phyloP scores from a whole-genome alignment of 2,329 filamentous ascomycete species.

The Canariomyces notabilis region DNA sequence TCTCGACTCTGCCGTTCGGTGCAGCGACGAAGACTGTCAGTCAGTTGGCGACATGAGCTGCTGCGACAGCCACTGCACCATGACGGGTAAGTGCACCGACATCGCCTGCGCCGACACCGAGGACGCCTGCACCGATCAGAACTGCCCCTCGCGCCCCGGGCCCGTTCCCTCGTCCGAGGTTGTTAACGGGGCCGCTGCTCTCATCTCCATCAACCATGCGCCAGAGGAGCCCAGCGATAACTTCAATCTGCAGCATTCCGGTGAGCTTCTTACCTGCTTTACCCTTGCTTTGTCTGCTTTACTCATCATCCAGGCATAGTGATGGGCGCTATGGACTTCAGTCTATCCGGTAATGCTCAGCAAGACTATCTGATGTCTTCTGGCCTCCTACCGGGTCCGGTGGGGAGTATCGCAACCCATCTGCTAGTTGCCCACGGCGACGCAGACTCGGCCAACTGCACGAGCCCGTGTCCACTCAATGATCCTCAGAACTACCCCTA shows the following conservation, averaged over 20 bases:
- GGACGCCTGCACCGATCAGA: slow-evolving; percentile 28
- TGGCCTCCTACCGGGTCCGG: slow-evolving; percentile 11
- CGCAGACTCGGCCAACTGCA: slow-evolving; percentile 20
- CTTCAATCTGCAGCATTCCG: slow-evolving; percentile 18
- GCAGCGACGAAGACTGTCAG: slow-evolving; percentile 24
- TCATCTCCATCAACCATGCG: slow-evolving; percentile 30
- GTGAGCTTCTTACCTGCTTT: slow-evolving; percentile 10
- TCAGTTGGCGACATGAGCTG: slow-evolving; percentile 23
- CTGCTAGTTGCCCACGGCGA: slow-evolving; percentile 23
- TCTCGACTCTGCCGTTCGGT: slow-evolving; percentile 9
- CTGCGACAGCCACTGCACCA: slow-evolving; percentile 28
- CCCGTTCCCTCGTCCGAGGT: slow-evolving; percentile 22
- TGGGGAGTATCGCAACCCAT: slow-evolving; percentile 23
- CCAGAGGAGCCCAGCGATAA: slow-evolving; percentile 14
- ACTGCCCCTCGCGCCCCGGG: slow-evolving; percentile 23
- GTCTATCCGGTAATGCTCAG: slow-evolving; percentile 10
- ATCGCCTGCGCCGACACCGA: slow-evolving; percentile 25
- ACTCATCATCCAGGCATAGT: slow-evolving; percentile 13
- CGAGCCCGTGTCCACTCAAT: slow-evolving; percentile 23
- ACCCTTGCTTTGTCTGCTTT: not conserved
- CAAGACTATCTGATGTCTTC: slow-evolving; percentile 14
- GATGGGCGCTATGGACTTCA: slow-evolving; percentile 16
- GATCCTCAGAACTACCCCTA: slow-evolving; percentile 22
- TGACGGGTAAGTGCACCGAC: slow-evolving; percentile 27
- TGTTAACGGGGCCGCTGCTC: slow-evolving; percentile 27